Evolutionary conservation across 1,284 basidiomycete species (phyloP).

Genomic region (Trichosporon asahii): DNA sequence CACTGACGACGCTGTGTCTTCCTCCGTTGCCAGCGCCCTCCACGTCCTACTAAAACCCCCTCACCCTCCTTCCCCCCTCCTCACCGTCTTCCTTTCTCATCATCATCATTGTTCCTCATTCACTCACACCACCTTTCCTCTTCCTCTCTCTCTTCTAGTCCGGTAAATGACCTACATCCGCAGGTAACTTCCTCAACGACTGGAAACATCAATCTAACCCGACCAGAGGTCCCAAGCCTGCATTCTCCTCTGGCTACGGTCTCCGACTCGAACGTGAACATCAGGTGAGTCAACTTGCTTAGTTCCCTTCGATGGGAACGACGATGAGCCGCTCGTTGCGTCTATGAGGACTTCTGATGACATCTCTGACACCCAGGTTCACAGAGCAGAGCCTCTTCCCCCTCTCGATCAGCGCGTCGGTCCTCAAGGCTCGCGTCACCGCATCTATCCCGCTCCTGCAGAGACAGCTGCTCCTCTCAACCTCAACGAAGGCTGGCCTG

Average conservation of each 20-base stretch:
- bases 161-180: not conserved
- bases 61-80: not conserved
- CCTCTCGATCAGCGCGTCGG: conserved; percentile 27
- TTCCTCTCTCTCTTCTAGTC: not conserved
- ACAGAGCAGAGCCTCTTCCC: conserved; percentile 20
- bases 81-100: not conserved
- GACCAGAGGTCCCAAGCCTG: not conserved
- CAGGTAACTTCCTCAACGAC: not conserved
- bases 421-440: conserved; percentile 25
- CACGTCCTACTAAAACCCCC: not conserved
- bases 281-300: not conserved
- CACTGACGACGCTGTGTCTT: not conserved
- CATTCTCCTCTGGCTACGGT: conserved; percentile 29
- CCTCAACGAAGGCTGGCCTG: conserved; percentile 34
- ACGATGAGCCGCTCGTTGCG: no score
- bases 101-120: not conserved
- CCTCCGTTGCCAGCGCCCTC: not conserved
- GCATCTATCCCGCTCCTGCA: conserved; percentile 36
- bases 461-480: conserved; percentile 28
- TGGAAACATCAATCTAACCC: not conserved
- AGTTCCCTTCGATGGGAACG: no score
- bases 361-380: not conserved
- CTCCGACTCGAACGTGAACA: conserved; percentile 11
- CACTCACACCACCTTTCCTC: not conserved
- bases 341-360: no score